Base-by-base conservation (phyloP, 192 early-diverging fungal genomes). In the Podila verticillata region DNA sequence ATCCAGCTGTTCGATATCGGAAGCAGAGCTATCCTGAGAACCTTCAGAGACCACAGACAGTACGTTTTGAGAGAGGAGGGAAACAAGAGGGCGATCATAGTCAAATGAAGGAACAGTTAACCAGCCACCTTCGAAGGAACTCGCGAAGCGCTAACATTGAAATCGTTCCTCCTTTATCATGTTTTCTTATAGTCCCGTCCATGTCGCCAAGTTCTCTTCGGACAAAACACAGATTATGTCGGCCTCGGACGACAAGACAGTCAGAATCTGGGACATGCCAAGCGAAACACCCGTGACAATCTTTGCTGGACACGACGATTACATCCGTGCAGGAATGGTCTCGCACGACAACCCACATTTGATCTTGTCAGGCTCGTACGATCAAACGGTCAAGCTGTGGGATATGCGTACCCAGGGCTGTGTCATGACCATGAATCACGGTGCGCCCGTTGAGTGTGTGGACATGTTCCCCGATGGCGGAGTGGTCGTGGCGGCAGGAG, bases 201-300 rank as follows among this genome's bases (percentile, higher is more conserved):
- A 94, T 65, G 87, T 95, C 9, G 87, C 95, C 8, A 85, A 88
- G 66, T 99, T 99, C 72, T 89, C 92, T 31, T 87, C 91, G 1
- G 89, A 93, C 84, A 92, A 92, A 63, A 90, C 87, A 13, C 90
- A 95, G 62, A 89, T 99, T 39, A 63, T 98, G 66, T 95, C 95
- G 13, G 94, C 89, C 32, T 94, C 94, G 7, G 97, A 98, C 73
- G 98, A 99, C 78, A 91, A 89, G 68, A 96, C 97, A 7, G 95
- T 98, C 44, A 85, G 90, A 57, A 73, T 98, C 44, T 99, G 96
- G 96, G 98, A 99, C 80, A 93, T 99, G 66, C 90, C 98, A 31
- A 91, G 89, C 39, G 91, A 96, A 72, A 83, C 85, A 24, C 75
- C 90, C 7, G 63, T 96, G 26, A 85, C 84, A 31, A 81, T 86